Evolutionary conservation across 257 asterid species (phyloP).

Genomic region (Lithospermum erythrorhizon): DNA sequence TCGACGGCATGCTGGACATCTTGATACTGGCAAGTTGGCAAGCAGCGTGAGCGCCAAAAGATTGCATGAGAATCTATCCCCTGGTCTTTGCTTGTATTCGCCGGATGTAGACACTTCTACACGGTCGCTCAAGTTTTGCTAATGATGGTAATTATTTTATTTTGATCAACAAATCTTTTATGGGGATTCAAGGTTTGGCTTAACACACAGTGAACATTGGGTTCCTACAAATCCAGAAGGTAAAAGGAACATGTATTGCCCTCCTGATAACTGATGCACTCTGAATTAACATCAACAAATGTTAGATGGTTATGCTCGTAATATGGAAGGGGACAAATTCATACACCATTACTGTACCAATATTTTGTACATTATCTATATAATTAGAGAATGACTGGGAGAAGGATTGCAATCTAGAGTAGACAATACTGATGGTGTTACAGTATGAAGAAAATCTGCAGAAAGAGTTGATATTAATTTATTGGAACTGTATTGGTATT

Average conservation of each 20-base stretch:
- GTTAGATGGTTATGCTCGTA: neutral
- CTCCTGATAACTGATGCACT: neutral
- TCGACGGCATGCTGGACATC: neutral
- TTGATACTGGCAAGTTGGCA: neutral
- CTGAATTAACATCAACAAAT: neutral
- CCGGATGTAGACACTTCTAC: too few species aligned
- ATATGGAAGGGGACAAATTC: too few species aligned
- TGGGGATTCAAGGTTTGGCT: neutral
- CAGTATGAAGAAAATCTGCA: neutral
- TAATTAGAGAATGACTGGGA: too few species aligned
- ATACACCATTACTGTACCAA: too few species aligned
- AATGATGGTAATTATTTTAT: too few species aligned
- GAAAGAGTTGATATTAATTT: neutral
- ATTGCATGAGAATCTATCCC: neutral
- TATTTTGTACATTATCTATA: too few species aligned
- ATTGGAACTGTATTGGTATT: neutral
- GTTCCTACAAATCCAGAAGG: neutral
- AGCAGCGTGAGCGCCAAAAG: neutral
- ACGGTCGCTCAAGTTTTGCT: too few species aligned
- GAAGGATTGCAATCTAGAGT: too few species aligned
- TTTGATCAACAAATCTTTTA: too few species aligned
- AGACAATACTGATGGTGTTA: too few species aligned
- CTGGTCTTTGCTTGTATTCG: neutral
- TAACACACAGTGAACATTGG: neutral
- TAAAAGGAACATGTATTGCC: neutral